phyloP scores from a whole-genome alignment of 1,284 basidiomycete species.

The Filobasidium uniguttulatum region DNA sequence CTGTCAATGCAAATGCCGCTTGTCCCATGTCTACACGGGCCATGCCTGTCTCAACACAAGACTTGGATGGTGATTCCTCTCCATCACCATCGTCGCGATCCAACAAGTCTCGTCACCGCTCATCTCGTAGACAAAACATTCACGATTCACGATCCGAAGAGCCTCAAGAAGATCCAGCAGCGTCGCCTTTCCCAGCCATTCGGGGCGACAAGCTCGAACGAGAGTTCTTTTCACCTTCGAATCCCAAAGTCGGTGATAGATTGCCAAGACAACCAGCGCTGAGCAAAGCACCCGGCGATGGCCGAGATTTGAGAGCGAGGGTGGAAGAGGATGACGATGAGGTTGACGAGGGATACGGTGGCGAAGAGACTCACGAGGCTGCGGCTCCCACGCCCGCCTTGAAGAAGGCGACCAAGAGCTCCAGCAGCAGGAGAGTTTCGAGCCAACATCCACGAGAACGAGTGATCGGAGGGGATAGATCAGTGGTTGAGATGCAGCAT shows the following conservation, averaged over 20 bases:
- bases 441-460: not conserved
- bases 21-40: not conserved
- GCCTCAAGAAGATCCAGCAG: constrained; percentile 28
- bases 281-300: not conserved
- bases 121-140: not conserved
- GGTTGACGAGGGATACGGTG: constrained; percentile 8
- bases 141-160: constrained; percentile 24
- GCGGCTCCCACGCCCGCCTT: not conserved
- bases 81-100: constrained; percentile 4
- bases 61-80: constrained; percentile 11
- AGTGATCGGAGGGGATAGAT: constrained; percentile 38
- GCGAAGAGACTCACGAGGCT: constrained; percentile 3
- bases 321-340: constrained; percentile 2
- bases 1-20: no score
- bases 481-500: constrained; percentile 42
- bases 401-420: not conserved
- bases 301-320: not conserved
- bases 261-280: not conserved
- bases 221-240: constrained; percentile 63
- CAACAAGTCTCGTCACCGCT: not conserved
- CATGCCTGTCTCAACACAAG: not conserved
- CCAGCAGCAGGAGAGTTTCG: no score
- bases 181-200: constrained; percentile 62
- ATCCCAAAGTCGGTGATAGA: not conserved
- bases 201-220: constrained; percentile 57